Conservation (phyloP, 495 filamentous ascomycete species). For the Daldinia caldariorum region DNA sequence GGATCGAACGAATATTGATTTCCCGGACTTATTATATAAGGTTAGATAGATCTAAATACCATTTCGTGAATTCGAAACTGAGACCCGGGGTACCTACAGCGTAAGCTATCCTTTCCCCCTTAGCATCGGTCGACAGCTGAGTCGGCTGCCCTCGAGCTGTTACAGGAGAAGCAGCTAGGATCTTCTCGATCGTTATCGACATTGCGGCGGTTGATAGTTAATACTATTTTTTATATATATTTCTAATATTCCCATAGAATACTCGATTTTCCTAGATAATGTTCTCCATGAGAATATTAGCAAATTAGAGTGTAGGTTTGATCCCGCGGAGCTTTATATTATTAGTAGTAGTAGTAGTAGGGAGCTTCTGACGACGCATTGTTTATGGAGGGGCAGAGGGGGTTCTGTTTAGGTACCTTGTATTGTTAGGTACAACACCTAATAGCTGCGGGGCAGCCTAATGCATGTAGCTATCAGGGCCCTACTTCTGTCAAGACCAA, state of each 20-base stretch:
- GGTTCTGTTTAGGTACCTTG: constrained; percentile 5
- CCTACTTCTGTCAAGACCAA: constrained; percentile 4
- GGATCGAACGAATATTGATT: constrained; percentile 92
- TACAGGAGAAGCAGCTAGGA: constrained; percentile 69
- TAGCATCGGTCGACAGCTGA: constrained; percentile 86
- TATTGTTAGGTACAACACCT: too few relatives aligned
- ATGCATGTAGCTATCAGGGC: neutral
- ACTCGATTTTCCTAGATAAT: constrained; percentile 2
- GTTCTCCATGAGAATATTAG: constrained; percentile 4
- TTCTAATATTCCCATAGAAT: constrained; percentile 22
- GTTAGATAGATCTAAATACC: constrained; percentile 27
- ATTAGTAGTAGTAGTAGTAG: too few relatives aligned
- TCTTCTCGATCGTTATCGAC: constrained; percentile 65
- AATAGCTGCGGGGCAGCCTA: constrained; percentile 31
- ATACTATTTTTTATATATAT: neutral
- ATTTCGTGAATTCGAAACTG: neutral
- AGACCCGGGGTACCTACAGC: constrained; percentile 68
- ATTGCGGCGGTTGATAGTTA: constrained; percentile 42
- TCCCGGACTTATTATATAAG: constrained; percentile 73
- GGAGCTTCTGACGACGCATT: constrained; percentile 33
- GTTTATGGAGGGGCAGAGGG: constrained; percentile 35
- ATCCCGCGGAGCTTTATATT: constrained; percentile 24
- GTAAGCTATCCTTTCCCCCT: constrained; percentile 93
- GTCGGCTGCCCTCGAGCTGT: constrained; percentile 90
- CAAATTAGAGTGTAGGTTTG: constrained; percentile 9